Percentiles rank a stretch among this genome's conserved stretches.
These are phyloP conservation scores for Tilletia caries DNA, from an alignment of 1,284 basidiomycete genomes.

Conservation along the genomic window DNA sequence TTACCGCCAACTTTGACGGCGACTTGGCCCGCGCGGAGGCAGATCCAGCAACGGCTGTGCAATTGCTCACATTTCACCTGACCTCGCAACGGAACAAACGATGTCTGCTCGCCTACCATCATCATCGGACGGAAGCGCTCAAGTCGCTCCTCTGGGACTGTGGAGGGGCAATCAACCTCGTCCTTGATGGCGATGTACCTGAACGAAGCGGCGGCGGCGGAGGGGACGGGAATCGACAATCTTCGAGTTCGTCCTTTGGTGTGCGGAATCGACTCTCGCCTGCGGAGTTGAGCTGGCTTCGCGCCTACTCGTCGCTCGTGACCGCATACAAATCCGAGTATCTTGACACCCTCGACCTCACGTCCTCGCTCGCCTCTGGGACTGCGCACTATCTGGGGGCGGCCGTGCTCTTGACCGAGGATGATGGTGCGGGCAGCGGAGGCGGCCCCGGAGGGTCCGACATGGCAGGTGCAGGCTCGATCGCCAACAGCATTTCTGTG, in stretches of 20 bases:
- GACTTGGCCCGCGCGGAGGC: constrained; percentile 53
- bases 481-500: constrained; percentile 10
- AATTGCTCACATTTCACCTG: constrained; percentile 79
- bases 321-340: constrained; percentile 82
- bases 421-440: constrained; percentile 14
- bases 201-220: constrained; percentile 4
- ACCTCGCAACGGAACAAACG: constrained; percentile 86
- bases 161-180: constrained; percentile 81
- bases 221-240: constrained; percentile 66
- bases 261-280: constrained; percentile 66
- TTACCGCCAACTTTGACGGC: constrained; percentile 58
- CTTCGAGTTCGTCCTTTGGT: constrained; percentile 43
- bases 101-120: constrained; percentile 85
- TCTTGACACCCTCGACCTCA: constrained; percentile 63
- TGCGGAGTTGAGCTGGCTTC: constrained; percentile 84
- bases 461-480: constrained; percentile 68
- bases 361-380: constrained; percentile 23
- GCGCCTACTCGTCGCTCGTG: constrained; percentile 74
- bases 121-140: constrained; percentile 75
- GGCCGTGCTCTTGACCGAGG: constrained; percentile 6
- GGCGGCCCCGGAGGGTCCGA: constrained; percentile 20
- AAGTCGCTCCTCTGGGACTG: constrained; percentile 83
- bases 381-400: constrained; percentile 4
- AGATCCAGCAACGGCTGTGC: constrained; percentile 60
- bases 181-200: constrained; percentile 62